Conservation (phyloP, 441 rosid genomes). For the Erysimum cheiri region DNA sequence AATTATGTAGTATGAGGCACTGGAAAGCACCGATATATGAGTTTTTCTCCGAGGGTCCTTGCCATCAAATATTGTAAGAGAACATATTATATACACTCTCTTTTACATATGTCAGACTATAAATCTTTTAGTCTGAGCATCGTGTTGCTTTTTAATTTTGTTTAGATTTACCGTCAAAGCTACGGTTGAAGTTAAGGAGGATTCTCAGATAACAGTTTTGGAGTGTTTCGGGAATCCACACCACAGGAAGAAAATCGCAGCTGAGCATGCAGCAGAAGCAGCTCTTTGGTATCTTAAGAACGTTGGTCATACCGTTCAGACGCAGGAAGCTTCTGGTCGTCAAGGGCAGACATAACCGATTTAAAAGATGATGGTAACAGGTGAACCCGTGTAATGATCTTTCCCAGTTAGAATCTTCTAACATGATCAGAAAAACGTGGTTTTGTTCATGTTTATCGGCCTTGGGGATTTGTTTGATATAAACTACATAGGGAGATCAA, state of each 20-base stretch:
- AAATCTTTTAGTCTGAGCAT: background rate
- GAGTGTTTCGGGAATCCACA: slow-evolving; percentile 59
- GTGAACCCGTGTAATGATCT: background rate
- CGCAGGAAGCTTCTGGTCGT: slow-evolving; percentile 23
- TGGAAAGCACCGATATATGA: slow-evolving; percentile 63
- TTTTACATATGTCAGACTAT: background rate
- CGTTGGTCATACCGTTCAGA: slow-evolving; percentile 44
- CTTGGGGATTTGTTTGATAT: background rate
- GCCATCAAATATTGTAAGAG: slow-evolving; percentile 55
- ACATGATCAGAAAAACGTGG: background rate
- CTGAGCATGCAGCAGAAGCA: slow-evolving; percentile 74
- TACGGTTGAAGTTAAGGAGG: slow-evolving; percentile 47
- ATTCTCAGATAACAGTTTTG: slow-evolving; percentile 38
- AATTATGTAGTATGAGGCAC: slow-evolving; percentile 51
- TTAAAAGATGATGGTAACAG: slow-evolving; percentile 1
- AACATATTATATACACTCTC: background rate
- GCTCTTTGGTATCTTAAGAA: slow-evolving; percentile 66
- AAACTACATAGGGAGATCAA: slow-evolving; percentile 7
- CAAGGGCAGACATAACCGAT: background rate
- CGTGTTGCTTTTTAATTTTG: background rate
- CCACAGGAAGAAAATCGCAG: slow-evolving; percentile 57
- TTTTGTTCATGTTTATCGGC: slow-evolving; percentile 9
- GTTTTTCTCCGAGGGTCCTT: slow-evolving; percentile 57
- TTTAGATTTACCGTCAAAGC: slow-evolving; percentile 60
- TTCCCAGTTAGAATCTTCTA: background rate